A percentile compares a stretch with the other conserved stretches of the same genome.
phyloP scores from a whole-genome alignment of 2,329 filamentous ascomycete species.

The Lecanicillium sp. region DNA sequence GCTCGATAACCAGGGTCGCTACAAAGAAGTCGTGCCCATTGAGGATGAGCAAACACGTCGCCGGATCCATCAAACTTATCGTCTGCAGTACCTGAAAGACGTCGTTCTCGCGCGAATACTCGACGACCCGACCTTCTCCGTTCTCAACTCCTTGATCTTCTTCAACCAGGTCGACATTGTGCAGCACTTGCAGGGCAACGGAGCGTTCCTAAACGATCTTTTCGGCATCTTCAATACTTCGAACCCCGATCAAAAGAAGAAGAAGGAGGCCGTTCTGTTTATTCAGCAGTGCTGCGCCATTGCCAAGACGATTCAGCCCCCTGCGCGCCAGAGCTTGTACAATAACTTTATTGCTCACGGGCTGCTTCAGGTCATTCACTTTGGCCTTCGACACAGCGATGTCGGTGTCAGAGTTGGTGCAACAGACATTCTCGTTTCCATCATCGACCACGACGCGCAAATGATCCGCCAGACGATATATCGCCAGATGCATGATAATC shows the following conservation, averaged over 20 bases:
- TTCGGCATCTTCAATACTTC: slow-evolving; percentile 75
- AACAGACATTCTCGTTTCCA: slow-evolving; percentile 84
- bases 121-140: slow-evolving; percentile 95
- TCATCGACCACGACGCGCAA: slow-evolving; percentile 91
- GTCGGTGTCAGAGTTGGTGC: slow-evolving; percentile 83
- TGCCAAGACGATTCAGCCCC: slow-evolving; percentile 87
- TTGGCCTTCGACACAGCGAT: slow-evolving; percentile 78
- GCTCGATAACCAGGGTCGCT: slow-evolving; percentile 78
- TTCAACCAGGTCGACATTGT: slow-evolving; percentile 99
- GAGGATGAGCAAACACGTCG: slow-evolving; percentile 71
- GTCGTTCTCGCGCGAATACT: slow-evolving; percentile 95
- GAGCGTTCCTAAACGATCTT: slow-evolving; percentile 70
- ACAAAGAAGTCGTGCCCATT: slow-evolving; percentile 93
- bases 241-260: slow-evolving; percentile 59
- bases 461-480: slow-evolving; percentile 94
- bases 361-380: slow-evolving; percentile 83
- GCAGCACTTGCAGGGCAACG: slow-evolving; percentile 82
- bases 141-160: slow-evolving; percentile 95
- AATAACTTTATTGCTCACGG: slow-evolving; percentile 85
- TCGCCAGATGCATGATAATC: slow-evolving; percentile 81
- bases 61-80: slow-evolving; percentile 96
- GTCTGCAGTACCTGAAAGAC: slow-evolving; percentile 93
- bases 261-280: slow-evolving; percentile 91
- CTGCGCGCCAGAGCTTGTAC: slow-evolving; percentile 72
- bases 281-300: slow-evolving; percentile 94